Percentiles rank a stretch among this genome's conserved stretches.
Conservation (phyloP, 2,329 filamentous ascomycete genomes). For the Colletotrichum somersetense region DNA sequence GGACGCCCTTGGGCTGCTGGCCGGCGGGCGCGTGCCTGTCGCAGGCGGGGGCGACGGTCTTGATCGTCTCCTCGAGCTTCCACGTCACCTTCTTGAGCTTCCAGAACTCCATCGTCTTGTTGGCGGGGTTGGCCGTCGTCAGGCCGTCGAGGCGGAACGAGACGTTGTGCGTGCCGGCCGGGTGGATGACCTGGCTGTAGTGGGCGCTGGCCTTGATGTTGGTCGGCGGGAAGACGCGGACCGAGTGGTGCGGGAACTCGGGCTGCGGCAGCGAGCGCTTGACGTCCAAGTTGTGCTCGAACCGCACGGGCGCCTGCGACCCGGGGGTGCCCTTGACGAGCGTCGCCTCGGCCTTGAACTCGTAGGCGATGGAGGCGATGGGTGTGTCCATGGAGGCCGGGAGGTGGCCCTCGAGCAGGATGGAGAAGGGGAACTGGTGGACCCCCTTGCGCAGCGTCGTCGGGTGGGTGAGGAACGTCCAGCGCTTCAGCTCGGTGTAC, state of each 20-base stretch:
- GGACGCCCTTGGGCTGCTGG: conserved; percentile 70
- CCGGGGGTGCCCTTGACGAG: conserved; percentile 59
- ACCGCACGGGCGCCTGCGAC: conserved; percentile 61
- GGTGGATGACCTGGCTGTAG: conserved; percentile 86
- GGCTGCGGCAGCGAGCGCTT: conserved; percentile 81
- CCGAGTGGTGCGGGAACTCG: conserved; percentile 85
- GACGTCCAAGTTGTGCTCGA: conserved; percentile 77
- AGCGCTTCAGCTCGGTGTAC: conserved; percentile 80
- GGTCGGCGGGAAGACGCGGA: conserved; percentile 95
- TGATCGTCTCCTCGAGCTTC: conserved; percentile 90
- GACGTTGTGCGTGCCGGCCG: conserved; percentile 84
- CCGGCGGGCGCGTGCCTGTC: conserved; percentile 74
- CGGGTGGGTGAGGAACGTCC: conserved; percentile 78
- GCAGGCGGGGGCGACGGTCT: conserved; percentile 84
- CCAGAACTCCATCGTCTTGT: conserved; percentile 83
- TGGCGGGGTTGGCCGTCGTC: conserved; percentile 75
- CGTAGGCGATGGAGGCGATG: conserved; percentile 82
- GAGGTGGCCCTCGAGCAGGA: conserved; percentile 86
- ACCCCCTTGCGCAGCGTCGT: conserved; percentile 64
- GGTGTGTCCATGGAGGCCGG: conserved; percentile 84
- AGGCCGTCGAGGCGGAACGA: conserved; percentile 89
- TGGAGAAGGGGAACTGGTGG: conserved; percentile 90
- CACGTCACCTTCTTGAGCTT: conserved; percentile 91
- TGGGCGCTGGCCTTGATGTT: conserved; percentile 90
- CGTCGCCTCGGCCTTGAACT: conserved; percentile 76